phyloP scores from a whole-genome alignment of 257 asterid genomes.

The Thymus quinquecostatus region DNA sequence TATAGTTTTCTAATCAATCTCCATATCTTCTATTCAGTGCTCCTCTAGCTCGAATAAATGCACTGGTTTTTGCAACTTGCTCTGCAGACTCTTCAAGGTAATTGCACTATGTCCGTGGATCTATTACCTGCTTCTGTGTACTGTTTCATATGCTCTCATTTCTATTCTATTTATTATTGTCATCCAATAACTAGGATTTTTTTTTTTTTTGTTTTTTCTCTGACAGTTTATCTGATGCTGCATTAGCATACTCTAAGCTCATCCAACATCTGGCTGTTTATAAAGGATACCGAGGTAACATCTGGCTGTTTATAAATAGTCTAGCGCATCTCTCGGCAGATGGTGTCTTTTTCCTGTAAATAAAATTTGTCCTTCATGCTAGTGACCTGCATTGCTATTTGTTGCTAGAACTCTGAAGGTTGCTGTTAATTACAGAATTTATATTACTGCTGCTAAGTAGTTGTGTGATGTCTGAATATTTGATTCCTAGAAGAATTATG shows the following conservation, averaged over 20 bases:
- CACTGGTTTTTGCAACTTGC: constrained; percentile 84
- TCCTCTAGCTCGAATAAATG: constrained; percentile 78
- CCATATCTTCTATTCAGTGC: constrained; percentile 60
- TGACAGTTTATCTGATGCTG: constrained; percentile 74
- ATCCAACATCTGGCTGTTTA: constrained; percentile 82
- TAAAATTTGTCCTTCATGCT: constrained; percentile 9
- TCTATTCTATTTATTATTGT: constrained; percentile 17
- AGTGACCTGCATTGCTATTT: constrained; percentile 10
- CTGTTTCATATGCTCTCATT: constrained; percentile 23
- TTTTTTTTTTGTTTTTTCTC: constrained; percentile 9
- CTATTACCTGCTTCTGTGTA: constrained; percentile 25
- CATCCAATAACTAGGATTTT: constrained; percentile 6
- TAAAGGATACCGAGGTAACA: constrained; percentile 95
- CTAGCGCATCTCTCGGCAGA: constrained; percentile 5
- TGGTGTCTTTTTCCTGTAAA: constrained; percentile 16
- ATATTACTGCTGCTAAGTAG: background rate
- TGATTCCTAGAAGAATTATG: constrained; percentile 9
- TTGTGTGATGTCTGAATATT: constrained; percentile 20
- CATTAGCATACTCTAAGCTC: constrained; percentile 88
- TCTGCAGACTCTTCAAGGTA: constrained; percentile 87
- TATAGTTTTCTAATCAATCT: constrained; percentile 33
- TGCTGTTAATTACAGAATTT: background rate
- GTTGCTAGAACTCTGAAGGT: constrained; percentile 15
- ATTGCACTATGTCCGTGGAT: constrained; percentile 22
- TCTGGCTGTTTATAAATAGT: constrained; percentile 53